Evolutionary conservation across 1,284 basidiomycete species (phyloP).

Genomic region (Rhodotorula sp.): DNA sequence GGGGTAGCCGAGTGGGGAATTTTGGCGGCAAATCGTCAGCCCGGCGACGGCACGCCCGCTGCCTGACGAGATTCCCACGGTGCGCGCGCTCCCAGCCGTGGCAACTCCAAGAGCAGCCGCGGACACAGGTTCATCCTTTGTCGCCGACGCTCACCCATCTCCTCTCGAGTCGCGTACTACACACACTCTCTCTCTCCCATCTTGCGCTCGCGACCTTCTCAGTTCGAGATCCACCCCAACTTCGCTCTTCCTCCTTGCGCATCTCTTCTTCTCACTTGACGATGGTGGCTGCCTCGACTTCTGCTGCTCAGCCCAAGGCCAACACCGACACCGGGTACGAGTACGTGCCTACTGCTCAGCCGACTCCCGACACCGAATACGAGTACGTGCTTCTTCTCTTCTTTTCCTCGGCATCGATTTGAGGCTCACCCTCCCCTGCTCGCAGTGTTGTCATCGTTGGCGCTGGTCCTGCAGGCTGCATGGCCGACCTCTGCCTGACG

Average conservation of each 20-base stretch:
- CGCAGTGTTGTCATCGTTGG: conserved; percentile 37
- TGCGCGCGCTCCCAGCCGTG: neutral
- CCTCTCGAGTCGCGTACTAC: too few relatives aligned
- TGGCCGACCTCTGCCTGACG: conserved; percentile 40
- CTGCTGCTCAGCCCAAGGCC: neutral
- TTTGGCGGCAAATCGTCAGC: neutral
- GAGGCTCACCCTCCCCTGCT: neutral
- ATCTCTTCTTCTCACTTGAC: neutral
- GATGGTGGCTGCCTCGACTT: neutral
- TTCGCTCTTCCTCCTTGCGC: neutral
- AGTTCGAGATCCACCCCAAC: neutral
- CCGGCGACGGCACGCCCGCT: neutral
- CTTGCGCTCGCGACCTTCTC: too few relatives aligned
- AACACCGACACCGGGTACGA: neutral
- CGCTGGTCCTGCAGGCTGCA: conserved; percentile 39
- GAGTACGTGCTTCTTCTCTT: neutral
- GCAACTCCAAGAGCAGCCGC: neutral
- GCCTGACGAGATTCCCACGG: neutral
- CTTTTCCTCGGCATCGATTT: neutral
- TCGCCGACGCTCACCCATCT: too few relatives aligned
- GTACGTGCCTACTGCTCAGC: neutral
- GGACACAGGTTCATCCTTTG: too few relatives aligned
- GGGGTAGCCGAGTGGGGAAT: neutral
- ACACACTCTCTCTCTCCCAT: too few relatives aligned
- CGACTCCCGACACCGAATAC: neutral